phyloP scores from a whole-genome alignment of 1,284 basidiomycete species.

The Stereum hirsutum region DNA sequence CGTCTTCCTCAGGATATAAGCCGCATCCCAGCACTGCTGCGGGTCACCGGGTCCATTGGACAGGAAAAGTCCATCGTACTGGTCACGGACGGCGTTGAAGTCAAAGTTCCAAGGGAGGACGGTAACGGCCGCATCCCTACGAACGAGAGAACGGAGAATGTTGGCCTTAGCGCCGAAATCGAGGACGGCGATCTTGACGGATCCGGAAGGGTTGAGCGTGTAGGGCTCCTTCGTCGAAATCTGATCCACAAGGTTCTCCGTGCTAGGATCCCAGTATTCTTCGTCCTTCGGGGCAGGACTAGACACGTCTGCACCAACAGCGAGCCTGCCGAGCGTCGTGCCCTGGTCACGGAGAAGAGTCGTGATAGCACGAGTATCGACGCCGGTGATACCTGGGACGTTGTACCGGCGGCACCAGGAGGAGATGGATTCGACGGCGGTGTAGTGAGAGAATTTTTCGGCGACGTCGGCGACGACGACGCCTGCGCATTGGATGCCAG shows the following conservation, averaged over 20 bases:
- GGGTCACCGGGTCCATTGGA: constrained; percentile 97
- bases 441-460: constrained; percentile 91
- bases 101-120: constrained; percentile 97
- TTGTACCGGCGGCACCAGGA: constrained; percentile 90
- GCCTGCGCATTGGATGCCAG: constrained; percentile 85
- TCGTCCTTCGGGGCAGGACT: constrained; percentile 47
- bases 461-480: constrained; percentile 94
- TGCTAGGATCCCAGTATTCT: constrained; percentile 90
- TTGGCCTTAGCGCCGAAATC: constrained; percentile 99
- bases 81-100: constrained; percentile 85
- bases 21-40: constrained; percentile 82
- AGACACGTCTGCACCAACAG: constrained; percentile 71
- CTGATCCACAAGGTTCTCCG: constrained; percentile 90
- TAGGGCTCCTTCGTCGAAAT: constrained; percentile 85
- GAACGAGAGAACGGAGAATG: constrained; percentile 88
- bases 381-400: constrained; percentile 91
- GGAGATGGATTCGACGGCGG: constrained; percentile 87
- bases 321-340: constrained; percentile 90
- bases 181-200: constrained; percentile 88
- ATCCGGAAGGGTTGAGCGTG: constrained; percentile 80
- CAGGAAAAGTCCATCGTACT: constrained; percentile 93
- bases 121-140: constrained; percentile 86
- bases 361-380: constrained; percentile 97
- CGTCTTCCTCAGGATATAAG: constrained; percentile 71
- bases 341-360: constrained; percentile 92